Base-by-base conservation (phyloP, 768 basidiomycete genomes). In the Pulveroboletus sp. region DNA sequence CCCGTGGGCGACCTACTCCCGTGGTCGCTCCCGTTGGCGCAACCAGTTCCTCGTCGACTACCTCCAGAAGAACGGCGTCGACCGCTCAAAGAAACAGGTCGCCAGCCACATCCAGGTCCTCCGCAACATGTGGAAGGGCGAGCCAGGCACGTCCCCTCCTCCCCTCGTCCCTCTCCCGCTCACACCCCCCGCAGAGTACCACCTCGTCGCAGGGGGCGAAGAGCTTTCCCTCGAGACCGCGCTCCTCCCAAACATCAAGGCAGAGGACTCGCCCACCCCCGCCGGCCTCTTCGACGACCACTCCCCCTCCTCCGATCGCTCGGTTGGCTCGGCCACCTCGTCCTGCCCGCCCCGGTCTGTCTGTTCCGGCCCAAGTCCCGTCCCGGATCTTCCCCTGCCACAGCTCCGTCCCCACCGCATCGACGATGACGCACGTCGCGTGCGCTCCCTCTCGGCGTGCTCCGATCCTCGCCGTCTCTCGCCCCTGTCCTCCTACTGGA, bases 31-130 rank as follows among this genome's bases (percentile, higher is more conserved):
- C 56, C 73, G 87, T 49, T 87, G 85, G 85, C 79, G 88, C 43
- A 90, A 90, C 69, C 87, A 90, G 69, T 91, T 85, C 64, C 79
- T 91, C 53, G 88, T 90, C 63, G 87, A 90, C 55, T 85, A 87
- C 60, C 79, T 91, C 50, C 75, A 82, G 47, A 82, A 80, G 55
- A 71, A 75, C 32, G 85, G 84, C 47, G 79, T 91, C 62, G 75
- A 76, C 23, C 82, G 89, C 35, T 77, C 86, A 38, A 90, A 90
- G 75, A 90, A 91, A 67, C 89, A 91, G 66, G 89, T 91, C 55
- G 89, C 89, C n/a, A 87, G 85, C 66, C 89, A 91, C 60, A 87
- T 91, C 44, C 89, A 91, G 62, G 88, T 90, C 47, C 66, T 89
- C 46, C 74, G 87, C 43, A 90, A 90, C 62, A 90, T 90, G 88